These are phyloP conservation scores for Geosmithia flava DNA, from an alignment of 2,329 filamentous ascomycete species.

Conservation along the genomic window DNA sequence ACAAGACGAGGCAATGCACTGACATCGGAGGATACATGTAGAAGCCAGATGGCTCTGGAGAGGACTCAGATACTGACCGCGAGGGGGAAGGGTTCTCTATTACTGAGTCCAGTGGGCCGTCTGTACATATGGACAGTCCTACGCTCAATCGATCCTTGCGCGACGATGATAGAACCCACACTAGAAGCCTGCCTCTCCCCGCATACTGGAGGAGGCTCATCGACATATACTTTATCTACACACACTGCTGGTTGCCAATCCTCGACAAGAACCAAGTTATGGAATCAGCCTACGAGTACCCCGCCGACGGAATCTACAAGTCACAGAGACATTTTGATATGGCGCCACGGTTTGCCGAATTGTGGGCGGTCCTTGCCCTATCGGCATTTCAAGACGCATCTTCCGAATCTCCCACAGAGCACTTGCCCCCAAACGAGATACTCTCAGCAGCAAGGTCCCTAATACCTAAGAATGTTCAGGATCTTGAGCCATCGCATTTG, in stretches of 20 bases:
- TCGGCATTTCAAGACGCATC: slow-evolving; percentile 39
- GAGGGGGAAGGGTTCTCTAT: slow-evolving; percentile 12
- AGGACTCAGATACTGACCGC: slow-evolving; percentile 15
- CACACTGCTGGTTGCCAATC: slow-evolving; percentile 66
- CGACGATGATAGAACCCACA: no score
- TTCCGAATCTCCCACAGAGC: slow-evolving; percentile 4
- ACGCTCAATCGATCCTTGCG: no score
- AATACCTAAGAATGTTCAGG: slow-evolving; percentile 34
- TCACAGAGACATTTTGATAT: slow-evolving; percentile 7
- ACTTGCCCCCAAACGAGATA: slow-evolving; percentile 19
- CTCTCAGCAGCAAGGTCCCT: slow-evolving; percentile 36
- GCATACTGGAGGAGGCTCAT: slow-evolving; percentile 47
- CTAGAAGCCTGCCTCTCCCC: slow-evolving; percentile 22
- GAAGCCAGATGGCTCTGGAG: slow-evolving; percentile 19
- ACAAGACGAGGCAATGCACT: not conserved
- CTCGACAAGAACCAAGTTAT: slow-evolving; percentile 53
- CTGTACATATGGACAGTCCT: not conserved
- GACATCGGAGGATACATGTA: no score
- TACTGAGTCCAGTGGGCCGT: slow-evolving; percentile 4
- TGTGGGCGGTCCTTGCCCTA: slow-evolving; percentile 48
- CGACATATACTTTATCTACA: slow-evolving; percentile 64
- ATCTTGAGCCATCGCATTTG: slow-evolving; percentile 26
- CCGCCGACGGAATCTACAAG: slow-evolving; percentile 17
- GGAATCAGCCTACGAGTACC: slow-evolving; percentile 29
- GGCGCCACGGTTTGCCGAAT: slow-evolving; percentile 33